These are phyloP conservation scores for Limnomonas spitsbergensis DNA, from an alignment of 139 green algal species.

Conservation along the genomic window DNA sequence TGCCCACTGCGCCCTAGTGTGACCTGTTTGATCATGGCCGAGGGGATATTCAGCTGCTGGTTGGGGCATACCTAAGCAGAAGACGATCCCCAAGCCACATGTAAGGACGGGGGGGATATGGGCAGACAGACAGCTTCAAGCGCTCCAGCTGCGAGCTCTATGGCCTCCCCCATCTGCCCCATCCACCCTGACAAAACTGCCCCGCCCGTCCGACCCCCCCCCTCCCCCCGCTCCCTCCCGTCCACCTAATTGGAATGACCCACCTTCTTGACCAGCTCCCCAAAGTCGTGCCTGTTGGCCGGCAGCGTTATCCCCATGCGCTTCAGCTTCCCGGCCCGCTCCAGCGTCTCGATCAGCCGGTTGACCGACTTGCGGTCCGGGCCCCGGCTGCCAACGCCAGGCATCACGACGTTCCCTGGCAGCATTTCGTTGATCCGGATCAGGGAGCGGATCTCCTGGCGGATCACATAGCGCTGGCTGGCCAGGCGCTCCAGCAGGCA, in stretches of 20 bases:
- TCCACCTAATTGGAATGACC: not conserved
- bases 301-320: not conserved
- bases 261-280: not conserved
- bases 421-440: not conserved
- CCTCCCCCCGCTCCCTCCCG: too few relatives aligned
- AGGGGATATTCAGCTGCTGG: too few relatives aligned
- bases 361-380: not conserved
- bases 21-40: too few relatives aligned
- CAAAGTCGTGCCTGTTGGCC: not conserved
- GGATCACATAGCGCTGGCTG: conserved; percentile 7
- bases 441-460: conserved; percentile 10
- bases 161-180: too few relatives aligned
- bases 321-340: conserved; percentile 3
- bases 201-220: too few relatives aligned
- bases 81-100: too few relatives aligned
- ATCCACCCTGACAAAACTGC: too few relatives aligned
- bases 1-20: too few relatives aligned
- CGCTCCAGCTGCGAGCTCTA: too few relatives aligned
- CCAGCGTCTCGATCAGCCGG: not conserved
- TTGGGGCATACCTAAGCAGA: too few relatives aligned
- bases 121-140: too few relatives aligned
- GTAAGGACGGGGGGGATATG: too few relatives aligned
- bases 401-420: not conserved
- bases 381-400: not conserved
- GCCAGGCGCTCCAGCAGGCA: not conserved